Percentiles rank a stretch among this genome's conserved stretches.
Evolutionary conservation across 805 yeast species (phyloP).

Genomic region (Ogataea nakhonphanomensis): DNA sequence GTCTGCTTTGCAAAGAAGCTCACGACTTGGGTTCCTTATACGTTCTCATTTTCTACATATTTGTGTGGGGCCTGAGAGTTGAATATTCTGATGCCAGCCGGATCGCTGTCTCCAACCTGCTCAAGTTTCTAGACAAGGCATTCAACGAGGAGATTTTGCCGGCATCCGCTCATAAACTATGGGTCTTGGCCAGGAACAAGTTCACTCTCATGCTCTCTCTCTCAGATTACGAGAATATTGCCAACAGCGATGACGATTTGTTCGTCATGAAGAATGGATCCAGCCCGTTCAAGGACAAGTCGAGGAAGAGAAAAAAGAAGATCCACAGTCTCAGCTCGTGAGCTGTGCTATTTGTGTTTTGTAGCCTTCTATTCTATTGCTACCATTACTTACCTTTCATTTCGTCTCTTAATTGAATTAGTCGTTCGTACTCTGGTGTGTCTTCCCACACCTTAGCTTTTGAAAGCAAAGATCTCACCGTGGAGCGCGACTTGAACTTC

Average conservation of each 20-base stretch:
- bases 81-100: conserved; percentile 37
- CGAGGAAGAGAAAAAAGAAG: conserved; percentile 14
- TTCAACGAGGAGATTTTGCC: conserved; percentile 20
- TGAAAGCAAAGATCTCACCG: conserved; percentile 71
- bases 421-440: conserved; percentile 68
- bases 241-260: conserved; percentile 3
- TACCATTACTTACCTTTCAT: conserved; percentile 21
- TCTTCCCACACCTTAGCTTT: conserved; percentile 84
- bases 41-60: conserved; percentile 33
- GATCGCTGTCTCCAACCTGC: conserved; percentile 26
- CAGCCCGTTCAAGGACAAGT: conserved; percentile 8
- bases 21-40: conserved; percentile 24
- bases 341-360: not conserved
- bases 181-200: conserved; percentile 19
- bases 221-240: conserved; percentile 12
- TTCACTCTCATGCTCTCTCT: conserved; percentile 23
- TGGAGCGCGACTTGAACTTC: conserved; percentile 76
- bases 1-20: conserved; percentile 30
- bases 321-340: conserved; percentile 9
- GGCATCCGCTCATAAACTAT: conserved; percentile 5
- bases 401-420: conserved; percentile 51
- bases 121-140: conserved; percentile 22
- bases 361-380: conserved; percentile 3
- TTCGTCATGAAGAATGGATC: not conserved
- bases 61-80: conserved; percentile 38